These are phyloP conservation scores for Penicillium sclerotigenum DNA, from an alignment of 2,329 filamentous ascomycete genomes.

Conservation along the genomic window DNA sequence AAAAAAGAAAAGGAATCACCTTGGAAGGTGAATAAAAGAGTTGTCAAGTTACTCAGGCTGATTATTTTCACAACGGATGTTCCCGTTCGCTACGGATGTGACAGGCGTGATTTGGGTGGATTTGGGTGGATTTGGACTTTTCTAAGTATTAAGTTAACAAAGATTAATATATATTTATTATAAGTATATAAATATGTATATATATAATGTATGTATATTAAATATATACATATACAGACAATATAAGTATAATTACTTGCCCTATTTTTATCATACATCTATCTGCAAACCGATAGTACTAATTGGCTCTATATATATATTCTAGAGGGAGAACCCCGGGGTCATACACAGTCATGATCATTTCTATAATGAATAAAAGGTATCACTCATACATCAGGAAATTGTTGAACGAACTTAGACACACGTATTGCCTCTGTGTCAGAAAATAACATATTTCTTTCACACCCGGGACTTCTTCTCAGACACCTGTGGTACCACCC, in stretches of 20 bases:
- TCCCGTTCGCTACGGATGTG: not conserved
- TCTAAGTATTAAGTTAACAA: not conserved
- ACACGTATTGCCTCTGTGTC: not conserved
- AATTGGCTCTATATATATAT: not conserved
- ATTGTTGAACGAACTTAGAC: not conserved
- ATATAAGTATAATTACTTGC: no score
- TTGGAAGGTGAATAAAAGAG: not conserved
- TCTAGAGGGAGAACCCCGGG: not conserved
- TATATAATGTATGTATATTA: no score
- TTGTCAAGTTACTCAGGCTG: not conserved
- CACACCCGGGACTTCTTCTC: conserved; percentile 14
- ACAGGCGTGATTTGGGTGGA: not conserved
- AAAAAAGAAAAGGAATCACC: no score
- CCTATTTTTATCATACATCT: no score
- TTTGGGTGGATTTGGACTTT: not conserved
- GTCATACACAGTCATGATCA: conserved; percentile 5
- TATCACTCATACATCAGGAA: not conserved
- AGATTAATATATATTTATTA: not conserved
- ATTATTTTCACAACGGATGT: conserved; percentile 21
- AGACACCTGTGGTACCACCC: conserved; percentile 43
- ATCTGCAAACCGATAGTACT: no score
- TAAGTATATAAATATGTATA: not conserved
- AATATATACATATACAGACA: no score
- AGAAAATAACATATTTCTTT: not conserved
- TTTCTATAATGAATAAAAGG: conserved; percentile 1